Conservation (phyloP, 1,284 basidiomycete species). For the Trametes versicolor region DNA sequence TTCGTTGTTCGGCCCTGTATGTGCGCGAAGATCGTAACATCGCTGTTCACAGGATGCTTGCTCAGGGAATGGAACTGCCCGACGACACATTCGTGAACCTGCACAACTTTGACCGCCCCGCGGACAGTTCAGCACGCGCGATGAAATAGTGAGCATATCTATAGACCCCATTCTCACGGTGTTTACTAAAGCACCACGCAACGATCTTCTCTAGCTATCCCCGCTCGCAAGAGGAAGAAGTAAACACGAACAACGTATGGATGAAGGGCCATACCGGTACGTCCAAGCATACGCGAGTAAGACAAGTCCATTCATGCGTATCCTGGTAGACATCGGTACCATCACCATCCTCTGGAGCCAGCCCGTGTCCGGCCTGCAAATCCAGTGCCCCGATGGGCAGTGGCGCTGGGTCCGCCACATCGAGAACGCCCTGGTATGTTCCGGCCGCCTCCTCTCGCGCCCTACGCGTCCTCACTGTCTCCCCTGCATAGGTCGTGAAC, state of each 20-base stretch:
- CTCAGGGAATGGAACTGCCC: constrained; percentile 42
- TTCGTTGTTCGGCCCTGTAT: constrained; percentile 5
- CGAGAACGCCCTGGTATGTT: constrained; percentile 62
- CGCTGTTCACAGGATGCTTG: constrained; percentile 34
- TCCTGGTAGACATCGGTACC: constrained; percentile 57
- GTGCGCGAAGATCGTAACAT: not conserved
- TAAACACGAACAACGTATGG: constrained; percentile 63
- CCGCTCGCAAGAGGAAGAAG: constrained; percentile 56
- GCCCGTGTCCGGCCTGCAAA: constrained; percentile 66
- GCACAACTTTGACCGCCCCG: constrained; percentile 45
- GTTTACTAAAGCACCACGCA: not conserved
- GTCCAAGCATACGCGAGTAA: not conserved
- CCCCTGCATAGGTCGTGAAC: constrained; percentile 53
- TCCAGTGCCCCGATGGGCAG: constrained; percentile 55
- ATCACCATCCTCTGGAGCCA: constrained; percentile 68
- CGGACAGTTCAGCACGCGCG: constrained; percentile 44
- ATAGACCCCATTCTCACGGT: not conserved
- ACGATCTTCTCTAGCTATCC: constrained; percentile 39
- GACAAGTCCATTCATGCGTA: not conserved
- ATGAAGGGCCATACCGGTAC: constrained; percentile 64
- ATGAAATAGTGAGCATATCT: constrained; percentile 46
- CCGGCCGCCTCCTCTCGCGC: not conserved
- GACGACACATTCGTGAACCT: constrained; percentile 49
- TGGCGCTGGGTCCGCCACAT: constrained; percentile 71
- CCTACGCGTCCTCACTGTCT: no score